Evolutionary conservation across 352 stramenopile genomes (phyloP).

Genomic region (Phytophthora fragariae): DNA sequence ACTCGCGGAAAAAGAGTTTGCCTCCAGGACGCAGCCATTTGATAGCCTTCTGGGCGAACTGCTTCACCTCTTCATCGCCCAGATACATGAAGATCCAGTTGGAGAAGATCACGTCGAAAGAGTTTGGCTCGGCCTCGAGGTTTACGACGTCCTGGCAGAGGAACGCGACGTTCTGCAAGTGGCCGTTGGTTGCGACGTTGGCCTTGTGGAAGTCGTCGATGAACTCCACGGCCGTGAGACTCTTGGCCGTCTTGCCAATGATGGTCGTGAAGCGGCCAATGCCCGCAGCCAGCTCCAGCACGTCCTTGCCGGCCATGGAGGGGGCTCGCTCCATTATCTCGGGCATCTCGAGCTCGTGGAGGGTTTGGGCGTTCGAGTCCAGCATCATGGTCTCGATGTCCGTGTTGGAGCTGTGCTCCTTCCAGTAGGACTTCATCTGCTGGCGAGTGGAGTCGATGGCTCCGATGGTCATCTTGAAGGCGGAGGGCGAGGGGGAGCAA

Average conservation of each 20-base stretch:
- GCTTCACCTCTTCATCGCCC: slow-evolving; percentile 60
- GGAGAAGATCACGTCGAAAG: slow-evolving; percentile 76
- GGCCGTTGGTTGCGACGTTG: slow-evolving; percentile 55
- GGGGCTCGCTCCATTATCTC: slow-evolving; percentile 82
- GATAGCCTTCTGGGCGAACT: slow-evolving; percentile 65
- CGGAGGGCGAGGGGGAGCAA: not conserved
- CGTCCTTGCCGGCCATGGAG: slow-evolving; percentile 62
- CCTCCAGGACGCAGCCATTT: slow-evolving; percentile 70
- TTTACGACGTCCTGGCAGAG: slow-evolving; percentile 75
- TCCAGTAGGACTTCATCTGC: slow-evolving; percentile 87
- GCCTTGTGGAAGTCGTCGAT: slow-evolving; percentile 82
- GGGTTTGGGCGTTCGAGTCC: slow-evolving; percentile 77
- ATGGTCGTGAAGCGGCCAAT: slow-evolving; percentile 77
- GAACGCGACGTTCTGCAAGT: slow-evolving; percentile 71
- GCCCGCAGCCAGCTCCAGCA: slow-evolving; percentile 69
- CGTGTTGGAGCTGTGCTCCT: slow-evolving; percentile 63
- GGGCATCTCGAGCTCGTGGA: slow-evolving; percentile 79
- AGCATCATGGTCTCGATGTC: slow-evolving; percentile 89
- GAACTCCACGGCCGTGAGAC: slow-evolving; percentile 76
- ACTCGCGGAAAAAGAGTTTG: slow-evolving; percentile 76
- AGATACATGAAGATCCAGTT: slow-evolving; percentile 88
- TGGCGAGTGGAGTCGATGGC: slow-evolving; percentile 48
- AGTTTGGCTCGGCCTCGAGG: slow-evolving; percentile 60
- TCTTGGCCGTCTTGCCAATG: slow-evolving; percentile 56
- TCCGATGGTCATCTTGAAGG: slow-evolving; percentile 55